Evolutionary conservation across 306 rosid genomes (phyloP), one percentile per base, ranked within the genome.

Genomic region (Prunus davidiana): DNA sequence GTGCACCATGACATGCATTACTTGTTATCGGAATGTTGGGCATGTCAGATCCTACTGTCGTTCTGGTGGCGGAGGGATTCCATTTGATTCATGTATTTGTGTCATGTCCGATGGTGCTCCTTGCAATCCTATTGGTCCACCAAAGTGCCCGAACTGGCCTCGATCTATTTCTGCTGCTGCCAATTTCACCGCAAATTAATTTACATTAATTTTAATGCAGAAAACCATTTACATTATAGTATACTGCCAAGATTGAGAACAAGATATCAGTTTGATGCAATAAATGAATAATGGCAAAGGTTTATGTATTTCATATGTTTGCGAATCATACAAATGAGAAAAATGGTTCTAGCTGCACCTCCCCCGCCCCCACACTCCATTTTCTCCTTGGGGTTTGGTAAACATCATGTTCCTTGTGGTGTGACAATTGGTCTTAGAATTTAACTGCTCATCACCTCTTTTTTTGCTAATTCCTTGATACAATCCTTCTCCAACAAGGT

Each of bases 11-110:
- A 80, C 83, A 58, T 74, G 79, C 43, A 18, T 13, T 7, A 55
- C 79, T 18, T 80, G 83, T 25, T 80, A 73, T 24, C 62, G 77
- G 10, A 30, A 30, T 5, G 22, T 72, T 12, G 73, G 82, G 20
- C 10, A 4, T 2, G 57, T 72, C 24, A 11, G 4, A 11, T 46
- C 61, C 6, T 64, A 4, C 46, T 72, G 82, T 6, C 27, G 32
- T 0, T 14, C 63, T 10, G 25, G 15, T 16, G 76, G 61, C 20
- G 47, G n/a, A 30, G 75, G 75, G 12, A 27, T 69, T 43, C 81
- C 75, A 1, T 24, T 24, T 15, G 47, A 13, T 15, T 8, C n/a
- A 55, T 79, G 82, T 19, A 22, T 56, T 0, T 76, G 80, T 45
- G 28, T 25, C 32, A 54, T 76, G 32, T 15, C 55, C 2, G 12